Conservation (phyloP, 257 asterid species). For the Marsdenia floribunda region DNA sequence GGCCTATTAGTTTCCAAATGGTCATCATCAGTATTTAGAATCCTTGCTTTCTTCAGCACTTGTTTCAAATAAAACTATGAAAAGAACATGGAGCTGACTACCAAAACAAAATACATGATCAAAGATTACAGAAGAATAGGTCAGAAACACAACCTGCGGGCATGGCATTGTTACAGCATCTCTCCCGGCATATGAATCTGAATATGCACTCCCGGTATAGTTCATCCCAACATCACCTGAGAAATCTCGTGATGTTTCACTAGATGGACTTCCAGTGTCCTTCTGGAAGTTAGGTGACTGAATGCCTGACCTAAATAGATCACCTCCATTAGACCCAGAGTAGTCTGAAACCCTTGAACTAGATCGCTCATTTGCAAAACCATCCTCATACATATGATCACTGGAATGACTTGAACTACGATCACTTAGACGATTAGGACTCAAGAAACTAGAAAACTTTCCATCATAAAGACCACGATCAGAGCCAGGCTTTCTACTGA, state of each 20-base stretch:
- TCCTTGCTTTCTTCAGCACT: neutral
- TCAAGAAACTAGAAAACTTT: conserved; percentile 68
- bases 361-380: conserved; percentile 58
- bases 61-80: neutral
- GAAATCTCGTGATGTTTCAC: conserved; percentile 55
- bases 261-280: conserved; percentile 56
- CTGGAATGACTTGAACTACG: conserved; percentile 56
- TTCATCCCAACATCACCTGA: conserved; percentile 35
- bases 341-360: conserved; percentile 52
- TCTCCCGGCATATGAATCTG: conserved; percentile 13
- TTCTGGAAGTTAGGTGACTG: conserved; percentile 51
- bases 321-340: conserved; percentile 60
- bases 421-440: conserved; percentile 63
- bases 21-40: neutral
- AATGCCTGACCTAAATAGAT: conserved; percentile 43
- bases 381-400: conserved; percentile 44
- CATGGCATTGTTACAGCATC: conserved; percentile 30
- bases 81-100: neutral
- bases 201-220: conserved; percentile 9
- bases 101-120: neutral
- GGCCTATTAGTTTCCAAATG: neutral
- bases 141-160: conserved; percentile 51
- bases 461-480: conserved; percentile 83
- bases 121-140: neutral
- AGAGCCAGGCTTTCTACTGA: conserved; percentile 83